Conservation (phyloP, 139 green algal genomes). For the Coccomyxa sp. region DNA sequence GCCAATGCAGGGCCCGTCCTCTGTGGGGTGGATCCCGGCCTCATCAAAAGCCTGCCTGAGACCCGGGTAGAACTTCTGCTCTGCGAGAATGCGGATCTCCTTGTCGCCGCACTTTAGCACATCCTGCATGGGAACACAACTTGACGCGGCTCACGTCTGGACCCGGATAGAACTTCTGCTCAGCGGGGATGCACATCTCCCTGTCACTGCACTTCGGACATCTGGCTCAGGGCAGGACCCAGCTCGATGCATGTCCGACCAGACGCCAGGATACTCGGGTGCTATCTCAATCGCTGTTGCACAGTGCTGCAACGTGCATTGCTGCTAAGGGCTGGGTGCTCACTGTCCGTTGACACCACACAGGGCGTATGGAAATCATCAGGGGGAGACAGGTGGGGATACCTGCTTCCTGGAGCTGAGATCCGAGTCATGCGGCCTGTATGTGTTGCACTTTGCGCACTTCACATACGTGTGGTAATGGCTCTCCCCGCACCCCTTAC, state of each 20-base stretch:
- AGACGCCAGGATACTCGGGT: background rate
- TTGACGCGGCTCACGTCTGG: background rate
- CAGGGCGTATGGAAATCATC: too few species aligned
- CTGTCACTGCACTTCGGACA: too few species aligned
- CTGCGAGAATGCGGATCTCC: slow-evolving; percentile 6
- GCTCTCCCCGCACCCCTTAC: background rate
- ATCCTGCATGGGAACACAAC: background rate
- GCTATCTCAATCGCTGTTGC: too few species aligned
- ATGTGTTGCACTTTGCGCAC: slow-evolving; percentile 3
- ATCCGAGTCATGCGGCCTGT: background rate
- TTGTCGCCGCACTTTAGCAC: background rate
- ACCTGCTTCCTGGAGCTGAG: background rate
- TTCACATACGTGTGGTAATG: background rate
- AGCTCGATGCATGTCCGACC: background rate
- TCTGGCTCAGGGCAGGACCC: too few species aligned
- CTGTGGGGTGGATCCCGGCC: slow-evolving; percentile 9
- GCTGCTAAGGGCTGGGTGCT: too few species aligned
- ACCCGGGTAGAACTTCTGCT: slow-evolving; percentile 13
- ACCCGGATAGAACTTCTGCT: background rate
- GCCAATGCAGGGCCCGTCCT: background rate
- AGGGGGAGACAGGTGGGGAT: too few species aligned
- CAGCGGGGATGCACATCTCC: too few species aligned
- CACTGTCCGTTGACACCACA: too few species aligned
- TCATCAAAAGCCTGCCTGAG: slow-evolving; percentile 21
- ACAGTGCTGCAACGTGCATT: too few species aligned